Conservation (phyloP, 1,139 yeast genomes). For the Geotrichum bryndzae region DNA sequence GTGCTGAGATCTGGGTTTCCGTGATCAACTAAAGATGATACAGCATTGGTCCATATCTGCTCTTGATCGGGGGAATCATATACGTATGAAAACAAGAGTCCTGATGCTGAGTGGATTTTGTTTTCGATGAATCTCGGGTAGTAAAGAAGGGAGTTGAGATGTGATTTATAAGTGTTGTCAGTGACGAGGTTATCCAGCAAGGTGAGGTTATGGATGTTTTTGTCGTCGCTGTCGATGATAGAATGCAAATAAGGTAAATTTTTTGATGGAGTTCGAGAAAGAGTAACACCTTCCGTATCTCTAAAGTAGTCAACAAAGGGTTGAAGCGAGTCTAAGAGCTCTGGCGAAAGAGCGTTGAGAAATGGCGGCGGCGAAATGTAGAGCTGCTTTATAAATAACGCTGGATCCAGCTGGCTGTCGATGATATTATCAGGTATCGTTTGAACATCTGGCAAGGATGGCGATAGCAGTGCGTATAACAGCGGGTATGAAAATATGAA, state of each 20-base stretch:
- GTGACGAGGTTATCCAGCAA: background rate
- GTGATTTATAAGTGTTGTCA: conserved; percentile 8
- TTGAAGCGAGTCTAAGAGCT: conserved; percentile 7
- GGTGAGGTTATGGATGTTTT: background rate
- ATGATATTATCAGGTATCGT: background rate
- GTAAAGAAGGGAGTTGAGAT: conserved; percentile 11
- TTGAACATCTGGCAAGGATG: conserved; percentile 14
- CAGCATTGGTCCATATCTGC: conserved; percentile 14
- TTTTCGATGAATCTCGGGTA: conserved; percentile 9
- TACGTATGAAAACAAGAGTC: conserved; percentile 23
- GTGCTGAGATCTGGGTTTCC: background rate
- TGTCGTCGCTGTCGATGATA: background rate
- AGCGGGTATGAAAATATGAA: conserved; percentile 50
- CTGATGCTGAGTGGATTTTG: conserved; percentile 18
- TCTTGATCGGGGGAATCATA: conserved; percentile 18
- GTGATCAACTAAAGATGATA: background rate
- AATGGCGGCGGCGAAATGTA: conserved; percentile 31
- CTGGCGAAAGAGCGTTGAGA: conserved; percentile 5
- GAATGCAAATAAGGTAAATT: conserved; percentile 9
- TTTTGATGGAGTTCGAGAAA: background rate
- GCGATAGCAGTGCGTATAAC: conserved; percentile 33
- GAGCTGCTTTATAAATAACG: conserved; percentile 29
- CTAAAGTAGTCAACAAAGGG: conserved; percentile 1
- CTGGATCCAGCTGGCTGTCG: background rate
- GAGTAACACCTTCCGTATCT: conserved; percentile 1